phyloP scores from a whole-genome alignment of 495 filamentous ascomycete genomes.

The Rhizodiscina lignyota region DNA sequence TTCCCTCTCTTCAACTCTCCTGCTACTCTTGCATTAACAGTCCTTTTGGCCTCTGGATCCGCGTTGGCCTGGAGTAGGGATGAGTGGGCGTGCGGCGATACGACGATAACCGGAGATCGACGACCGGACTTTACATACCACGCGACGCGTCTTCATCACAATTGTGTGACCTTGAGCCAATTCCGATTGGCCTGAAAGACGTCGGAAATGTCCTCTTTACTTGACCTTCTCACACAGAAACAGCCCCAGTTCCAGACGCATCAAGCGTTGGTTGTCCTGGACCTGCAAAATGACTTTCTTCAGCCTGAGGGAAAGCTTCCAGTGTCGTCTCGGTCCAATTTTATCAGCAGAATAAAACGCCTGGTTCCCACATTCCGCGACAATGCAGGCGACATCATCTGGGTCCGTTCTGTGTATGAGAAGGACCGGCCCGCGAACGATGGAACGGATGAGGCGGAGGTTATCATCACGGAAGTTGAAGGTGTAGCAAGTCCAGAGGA shows the following conservation, averaged over 20 bases:
- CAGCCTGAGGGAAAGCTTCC: slow-evolving; percentile 50
- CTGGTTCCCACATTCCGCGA: slow-evolving; percentile 62
- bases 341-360: slow-evolving; percentile 46
- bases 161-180: no score
- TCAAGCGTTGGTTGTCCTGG: slow-evolving; percentile 70
- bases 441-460: slow-evolving; percentile 23
- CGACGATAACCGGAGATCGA: no score
- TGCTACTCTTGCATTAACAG: no score
- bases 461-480: slow-evolving; percentile 19
- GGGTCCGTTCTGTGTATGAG: slow-evolving; percentile 67
- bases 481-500: neutral
- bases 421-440: slow-evolving; percentile 35
- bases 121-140: no score
- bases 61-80: no score
- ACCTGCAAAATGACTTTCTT: slow-evolving; percentile 87
- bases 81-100: no score
- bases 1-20: no score
- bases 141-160: no score
- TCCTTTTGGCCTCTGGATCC: no score
- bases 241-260: slow-evolving; percentile 46
- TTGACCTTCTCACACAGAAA: slow-evolving; percentile 20
- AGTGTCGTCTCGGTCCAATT: slow-evolving; percentile 39
- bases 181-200: no score
- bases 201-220: no score
- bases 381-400: slow-evolving; percentile 59